phyloP scores from a whole-genome alignment of 2,329 filamentous ascomycete genomes.

The Rosellinia necatrix region DNA sequence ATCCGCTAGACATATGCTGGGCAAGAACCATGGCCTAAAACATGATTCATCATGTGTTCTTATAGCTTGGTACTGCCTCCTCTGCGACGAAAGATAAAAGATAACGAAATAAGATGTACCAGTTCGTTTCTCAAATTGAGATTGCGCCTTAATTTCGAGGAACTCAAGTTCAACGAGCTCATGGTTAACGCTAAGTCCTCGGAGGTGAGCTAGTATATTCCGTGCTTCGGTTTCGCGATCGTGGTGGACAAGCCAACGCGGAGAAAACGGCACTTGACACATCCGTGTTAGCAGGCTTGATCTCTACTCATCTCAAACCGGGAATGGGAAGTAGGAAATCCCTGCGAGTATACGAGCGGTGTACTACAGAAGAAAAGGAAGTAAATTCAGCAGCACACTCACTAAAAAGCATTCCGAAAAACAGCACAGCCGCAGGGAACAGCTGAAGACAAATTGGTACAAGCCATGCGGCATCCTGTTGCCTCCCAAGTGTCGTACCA shows the following conservation, averaged over 20 bases:
- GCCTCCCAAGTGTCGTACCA: slow-evolving; percentile 48
- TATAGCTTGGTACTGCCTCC: neutral
- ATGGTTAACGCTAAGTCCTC: slow-evolving; percentile 64
- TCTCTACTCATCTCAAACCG: neutral
- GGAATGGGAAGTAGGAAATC: neutral
- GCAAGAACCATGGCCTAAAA: too few relatives aligned
- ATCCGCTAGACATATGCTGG: too few relatives aligned
- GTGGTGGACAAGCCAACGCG: slow-evolving; percentile 72
- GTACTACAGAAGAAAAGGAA: neutral
- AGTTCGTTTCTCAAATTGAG: slow-evolving; percentile 75
- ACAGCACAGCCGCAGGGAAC: slow-evolving; percentile 67
- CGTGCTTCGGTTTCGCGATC: slow-evolving; percentile 69
- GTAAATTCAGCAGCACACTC: neutral
- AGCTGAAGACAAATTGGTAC: slow-evolving; percentile 75
- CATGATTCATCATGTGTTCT: neutral
- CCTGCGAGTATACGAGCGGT: too few relatives aligned
- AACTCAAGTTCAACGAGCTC: slow-evolving; percentile 76
- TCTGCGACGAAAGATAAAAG: neutral
- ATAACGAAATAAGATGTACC: slow-evolving; percentile 8
- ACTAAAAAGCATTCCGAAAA: slow-evolving; percentile 72
- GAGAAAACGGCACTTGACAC: slow-evolving; percentile 68
- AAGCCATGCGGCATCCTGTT: slow-evolving; percentile 74
- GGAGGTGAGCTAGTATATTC: slow-evolving; percentile 64
- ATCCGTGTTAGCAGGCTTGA: neutral
- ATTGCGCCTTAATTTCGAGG: slow-evolving; percentile 82